Conservation (phyloP, 139 green algal genomes). For the Yamagishiella unicocca region DNA sequence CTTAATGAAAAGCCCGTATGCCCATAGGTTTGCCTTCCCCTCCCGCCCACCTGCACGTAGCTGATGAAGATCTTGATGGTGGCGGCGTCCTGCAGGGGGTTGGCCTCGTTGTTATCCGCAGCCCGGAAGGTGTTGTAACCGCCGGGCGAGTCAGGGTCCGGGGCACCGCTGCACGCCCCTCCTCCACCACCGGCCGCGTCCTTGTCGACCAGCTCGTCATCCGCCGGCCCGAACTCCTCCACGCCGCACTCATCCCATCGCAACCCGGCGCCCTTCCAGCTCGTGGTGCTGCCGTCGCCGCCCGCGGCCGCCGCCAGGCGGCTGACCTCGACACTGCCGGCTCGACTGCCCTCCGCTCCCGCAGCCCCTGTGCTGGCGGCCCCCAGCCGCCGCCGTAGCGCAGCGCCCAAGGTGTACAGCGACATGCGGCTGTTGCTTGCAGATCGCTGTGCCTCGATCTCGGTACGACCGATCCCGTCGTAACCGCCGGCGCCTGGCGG, state of each 20-base stretch:
- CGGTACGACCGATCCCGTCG: background rate
- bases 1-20: too few relatives aligned
- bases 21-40: background rate
- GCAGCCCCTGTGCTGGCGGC: background rate
- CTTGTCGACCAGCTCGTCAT: background rate
- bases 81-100: slow-evolving; percentile 23
- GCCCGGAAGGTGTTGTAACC: background rate
- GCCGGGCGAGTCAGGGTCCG: too few relatives aligned
- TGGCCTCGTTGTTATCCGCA: background rate
- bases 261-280: background rate
- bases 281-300: background rate
- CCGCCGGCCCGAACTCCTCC: background rate
- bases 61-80: slow-evolving; percentile 32
- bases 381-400: background rate
- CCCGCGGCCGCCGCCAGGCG: background rate
- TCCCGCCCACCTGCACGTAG: slow-evolving; percentile 36
- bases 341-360: background rate
- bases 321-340: background rate
- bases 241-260: background rate
- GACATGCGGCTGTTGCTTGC: background rate
- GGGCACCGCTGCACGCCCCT: background rate
- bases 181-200: background rate
- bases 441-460: background rate
- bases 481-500: background rate
- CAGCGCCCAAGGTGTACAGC: background rate